phyloP scores from a whole-genome alignment of 1,284 basidiomycete species.

The Gymnopus androsaceus region DNA sequence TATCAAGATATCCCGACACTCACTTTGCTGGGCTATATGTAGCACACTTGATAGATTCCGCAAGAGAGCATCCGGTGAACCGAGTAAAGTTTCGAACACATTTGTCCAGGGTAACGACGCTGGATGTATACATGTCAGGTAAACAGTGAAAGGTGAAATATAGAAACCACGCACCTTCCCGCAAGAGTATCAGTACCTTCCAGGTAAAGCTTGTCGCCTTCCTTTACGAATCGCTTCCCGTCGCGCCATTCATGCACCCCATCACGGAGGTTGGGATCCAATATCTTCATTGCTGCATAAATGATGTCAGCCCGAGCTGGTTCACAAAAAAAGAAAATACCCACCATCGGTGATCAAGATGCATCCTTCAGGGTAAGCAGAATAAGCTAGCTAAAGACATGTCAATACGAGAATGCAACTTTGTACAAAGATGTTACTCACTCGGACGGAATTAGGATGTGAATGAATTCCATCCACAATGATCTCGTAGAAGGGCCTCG shows the following conservation, averaged over 20 bases:
- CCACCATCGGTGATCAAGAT: conserved; percentile 87
- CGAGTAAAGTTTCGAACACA: conserved; percentile 83
- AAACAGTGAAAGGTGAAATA: conserved; percentile 9
- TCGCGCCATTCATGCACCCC: conserved; percentile 88
- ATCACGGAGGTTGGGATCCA: conserved; percentile 83
- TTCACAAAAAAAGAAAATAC: conserved; percentile 12
- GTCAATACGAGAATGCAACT: conserved; percentile 9
- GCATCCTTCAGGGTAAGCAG: conserved; percentile 80
- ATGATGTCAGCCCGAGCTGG: conserved; percentile 11
- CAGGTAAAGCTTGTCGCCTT: conserved; percentile 79
- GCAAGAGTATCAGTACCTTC: conserved; percentile 87
- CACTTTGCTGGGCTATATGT: conserved; percentile 81
- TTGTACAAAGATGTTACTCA: conserved; percentile 35
- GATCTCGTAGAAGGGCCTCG: conserved; percentile 82
- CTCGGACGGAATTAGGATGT: conserved; percentile 87
- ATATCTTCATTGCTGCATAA: conserved; percentile 74
- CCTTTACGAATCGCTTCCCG: conserved; percentile 75
- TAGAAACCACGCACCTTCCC: conserved; percentile 57
- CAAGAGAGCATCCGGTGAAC: conserved; percentile 82
- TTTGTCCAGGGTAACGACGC: conserved; percentile 79
- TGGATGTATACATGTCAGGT: conserved; percentile 29
- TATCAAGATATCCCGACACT: conserved; percentile 22
- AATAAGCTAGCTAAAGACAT: conserved; percentile 71
- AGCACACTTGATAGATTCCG: conserved; percentile 83
- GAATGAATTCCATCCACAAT: conserved; percentile 92